Evolutionary conservation across 192 early-diverging fungal species (phyloP), one percentile per base, ranked within the genome.

Genomic region (Powellomyces hirtus): DNA sequence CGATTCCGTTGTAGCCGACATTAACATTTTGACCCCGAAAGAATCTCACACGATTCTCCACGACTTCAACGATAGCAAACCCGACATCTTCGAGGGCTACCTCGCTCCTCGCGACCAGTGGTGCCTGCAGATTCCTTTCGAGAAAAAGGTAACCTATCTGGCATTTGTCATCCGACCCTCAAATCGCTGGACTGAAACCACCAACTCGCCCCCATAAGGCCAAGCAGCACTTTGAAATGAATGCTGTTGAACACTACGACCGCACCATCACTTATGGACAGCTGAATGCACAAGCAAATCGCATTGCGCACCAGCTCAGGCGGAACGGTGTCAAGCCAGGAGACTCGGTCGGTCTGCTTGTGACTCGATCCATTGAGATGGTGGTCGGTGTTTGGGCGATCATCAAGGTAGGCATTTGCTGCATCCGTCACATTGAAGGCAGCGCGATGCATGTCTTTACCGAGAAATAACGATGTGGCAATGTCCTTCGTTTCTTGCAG

Each of bases 341-440:
- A 8, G 13, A 52, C 7, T n/a, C 50, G 10, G 74, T 75, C 33
- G 74, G 38, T 18, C 7, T 73, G 10, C 29, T 75, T 0, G 57
- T 46, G 6, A 13, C 4, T 4, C 22, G 70, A 18, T 67, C 71
- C 5, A 75, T 75, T 34, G 74, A 75, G 26, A 33, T 74, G 26
- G 49, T 73, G 3, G 34, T 51, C 16, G 74, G 18, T 8, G 30
- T 75, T n/a, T 30, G 40, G 14, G 74, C 27, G 4, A 46, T 71
- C 52, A 20, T 66, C 5, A 75, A 75, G 64, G 71, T 58, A 4
- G 62, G 71, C 40, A 18, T 42, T 13, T 42, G 18, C 40, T n/a
- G n/a, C n/a, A n/a, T n/a, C n/a, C n/a, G n/a, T n/a, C n/a, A n/a
- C n/a, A n/a, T n/a, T n/a, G n/a, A n/a, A n/a, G n/a, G n/a, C n/a